These are phyloP conservation scores for Wickerhamiella australiensis DNA, from an alignment of 805 yeast genomes.

Conservation along the genomic window DNA sequence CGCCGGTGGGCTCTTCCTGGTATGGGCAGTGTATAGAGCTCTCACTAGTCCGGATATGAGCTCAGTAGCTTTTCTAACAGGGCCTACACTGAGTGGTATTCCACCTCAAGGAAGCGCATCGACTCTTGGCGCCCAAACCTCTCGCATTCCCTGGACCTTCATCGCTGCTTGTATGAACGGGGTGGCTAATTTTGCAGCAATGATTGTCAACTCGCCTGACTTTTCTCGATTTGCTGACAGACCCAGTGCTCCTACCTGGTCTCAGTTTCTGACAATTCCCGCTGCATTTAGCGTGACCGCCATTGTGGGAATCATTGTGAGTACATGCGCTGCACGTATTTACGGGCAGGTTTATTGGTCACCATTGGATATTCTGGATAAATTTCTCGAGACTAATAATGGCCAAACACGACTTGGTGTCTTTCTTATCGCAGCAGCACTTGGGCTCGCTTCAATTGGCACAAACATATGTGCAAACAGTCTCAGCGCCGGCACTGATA, in stretches of 20 bases:
- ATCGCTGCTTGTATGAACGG: conserved; percentile 63
- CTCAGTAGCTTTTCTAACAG: too few species aligned
- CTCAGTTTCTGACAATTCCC: conserved; percentile 55
- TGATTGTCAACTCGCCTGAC: conserved; percentile 77
- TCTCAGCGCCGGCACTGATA: conserved; percentile 39
- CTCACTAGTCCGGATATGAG: conserved; percentile 25
- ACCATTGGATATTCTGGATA: conserved; percentile 61
- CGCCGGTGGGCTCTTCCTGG: conserved; percentile 66
- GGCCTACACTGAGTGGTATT: too few species aligned
- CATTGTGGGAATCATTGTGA: conserved; percentile 67
- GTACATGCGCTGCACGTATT: conserved; percentile 57
- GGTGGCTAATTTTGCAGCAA: conserved; percentile 74
- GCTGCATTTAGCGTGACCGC: conserved; percentile 65
- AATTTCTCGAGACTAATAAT: conserved; percentile 45
- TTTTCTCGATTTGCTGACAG: conserved; percentile 68
- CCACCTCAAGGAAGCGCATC: too few species aligned
- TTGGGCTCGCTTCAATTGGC: conserved; percentile 41
- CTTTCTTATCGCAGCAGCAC: conserved; percentile 56
- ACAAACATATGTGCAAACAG: conserved; percentile 40
- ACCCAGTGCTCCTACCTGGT: conserved; percentile 33
- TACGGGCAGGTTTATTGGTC: conserved; percentile 68
- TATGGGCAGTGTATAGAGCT: conserved; percentile 71
- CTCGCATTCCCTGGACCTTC: conserved; percentile 66
- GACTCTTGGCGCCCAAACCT: conserved; percentile 29
- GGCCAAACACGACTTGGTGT: conserved; percentile 71